phyloP scores from a whole-genome alignment of 2,329 filamentous ascomycete species.

The Didymella sp. region DNA sequence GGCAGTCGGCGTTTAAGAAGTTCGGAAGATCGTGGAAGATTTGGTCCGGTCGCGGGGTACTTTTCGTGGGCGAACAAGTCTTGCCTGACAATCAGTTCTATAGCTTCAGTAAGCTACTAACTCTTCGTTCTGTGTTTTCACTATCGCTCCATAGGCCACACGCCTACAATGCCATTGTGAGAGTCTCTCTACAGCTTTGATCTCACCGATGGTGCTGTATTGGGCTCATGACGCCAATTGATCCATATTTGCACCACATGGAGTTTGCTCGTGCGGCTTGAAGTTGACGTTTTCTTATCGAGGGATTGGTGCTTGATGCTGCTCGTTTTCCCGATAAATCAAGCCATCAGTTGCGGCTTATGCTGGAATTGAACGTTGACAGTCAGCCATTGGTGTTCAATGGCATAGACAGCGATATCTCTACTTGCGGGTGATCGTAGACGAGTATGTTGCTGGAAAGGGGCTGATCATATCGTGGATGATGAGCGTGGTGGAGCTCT shows the following conservation, averaged over 20 bases:
- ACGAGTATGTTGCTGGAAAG: background rate
- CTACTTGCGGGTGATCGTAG: background rate
- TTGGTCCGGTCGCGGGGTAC: background rate
- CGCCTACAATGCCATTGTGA: background rate
- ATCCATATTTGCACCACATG: background rate
- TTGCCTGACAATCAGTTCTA: background rate
- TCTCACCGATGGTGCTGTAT: background rate
- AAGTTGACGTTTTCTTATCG: background rate
- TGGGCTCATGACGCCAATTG: background rate
- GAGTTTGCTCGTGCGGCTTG: background rate
- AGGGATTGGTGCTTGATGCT: background rate
- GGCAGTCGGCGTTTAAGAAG: background rate
- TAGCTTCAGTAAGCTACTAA: background rate
- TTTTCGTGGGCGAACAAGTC: background rate
- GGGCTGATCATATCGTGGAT: slow-evolving; percentile 10
- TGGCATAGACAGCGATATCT: background rate
- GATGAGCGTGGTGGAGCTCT: slow-evolving; percentile 11
- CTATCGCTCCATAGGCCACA: background rate
- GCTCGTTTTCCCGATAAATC: background rate
- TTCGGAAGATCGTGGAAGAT: background rate
- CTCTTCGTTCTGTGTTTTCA: too few species aligned
- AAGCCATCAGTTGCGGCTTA: background rate
- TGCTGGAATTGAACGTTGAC: background rate
- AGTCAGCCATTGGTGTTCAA: background rate
- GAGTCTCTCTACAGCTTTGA: background rate